Percentiles rank a stretch among this genome's conserved stretches.
Evolutionary conservation across 257 asterid genomes (phyloP).

Genomic region (Paraleonurus japonicus): DNA sequence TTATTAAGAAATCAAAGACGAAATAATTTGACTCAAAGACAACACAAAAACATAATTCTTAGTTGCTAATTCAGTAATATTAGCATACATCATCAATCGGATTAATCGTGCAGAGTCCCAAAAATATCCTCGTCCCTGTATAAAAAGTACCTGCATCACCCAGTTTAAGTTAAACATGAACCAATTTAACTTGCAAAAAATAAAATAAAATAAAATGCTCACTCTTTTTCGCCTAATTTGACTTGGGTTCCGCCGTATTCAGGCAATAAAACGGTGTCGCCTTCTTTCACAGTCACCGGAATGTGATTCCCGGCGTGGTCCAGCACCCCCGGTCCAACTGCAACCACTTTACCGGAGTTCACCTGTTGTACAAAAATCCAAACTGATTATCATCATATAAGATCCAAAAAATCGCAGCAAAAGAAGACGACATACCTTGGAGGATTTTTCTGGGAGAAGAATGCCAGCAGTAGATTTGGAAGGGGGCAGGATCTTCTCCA

Average conservation of each 20-base stretch:
- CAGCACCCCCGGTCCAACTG: neutral
- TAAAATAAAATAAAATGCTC: neutral
- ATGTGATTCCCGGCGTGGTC: neutral
- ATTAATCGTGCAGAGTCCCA: neutral
- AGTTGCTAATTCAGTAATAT: neutral
- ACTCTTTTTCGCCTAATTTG: neutral
- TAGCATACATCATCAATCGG: too few species aligned
- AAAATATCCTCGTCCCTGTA: neutral
- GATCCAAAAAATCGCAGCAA: neutral
- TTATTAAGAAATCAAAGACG: too few species aligned
- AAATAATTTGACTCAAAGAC: too few species aligned
- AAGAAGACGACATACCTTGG: neutral
- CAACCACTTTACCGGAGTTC: neutral
- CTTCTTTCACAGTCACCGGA: neutral
- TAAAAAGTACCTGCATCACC: neutral
- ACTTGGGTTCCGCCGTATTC: neutral
- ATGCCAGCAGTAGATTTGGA: neutral
- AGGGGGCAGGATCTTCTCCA: neutral
- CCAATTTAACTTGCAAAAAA: too few species aligned
- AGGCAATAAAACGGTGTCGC: neutral
- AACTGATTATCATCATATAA: neutral
- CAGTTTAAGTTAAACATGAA: too few species aligned
- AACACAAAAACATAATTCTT: neutral
- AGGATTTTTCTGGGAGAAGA: neutral
- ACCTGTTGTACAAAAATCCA: neutral